Evolutionary conservation across 495 filamentous ascomycete species (phyloP), one percentile per base, ranked within the genome.

Genomic region (Aspergillus sclerotioniger): DNA sequence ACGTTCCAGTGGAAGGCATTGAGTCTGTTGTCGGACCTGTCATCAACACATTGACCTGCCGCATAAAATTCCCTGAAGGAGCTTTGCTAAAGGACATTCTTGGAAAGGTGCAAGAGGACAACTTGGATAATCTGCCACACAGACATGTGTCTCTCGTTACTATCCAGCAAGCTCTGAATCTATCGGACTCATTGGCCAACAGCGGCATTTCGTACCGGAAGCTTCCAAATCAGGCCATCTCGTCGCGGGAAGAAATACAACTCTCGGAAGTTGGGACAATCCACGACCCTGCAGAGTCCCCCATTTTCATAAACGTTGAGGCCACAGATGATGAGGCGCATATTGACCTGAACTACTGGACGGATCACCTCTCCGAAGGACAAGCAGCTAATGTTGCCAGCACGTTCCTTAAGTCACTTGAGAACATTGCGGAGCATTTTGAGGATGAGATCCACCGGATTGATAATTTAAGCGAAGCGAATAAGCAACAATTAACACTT

Each of bases 281-380:
- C 31, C 75, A 84, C 45, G 82, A 85, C 52, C 82, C 82, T 0
- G 81, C 82, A 5, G 82, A 85, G 64, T 82, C 82, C 59, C 72
- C 74, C 8, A 62, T 85, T 0, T 82, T 76, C 33, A 65, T 84
- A 53, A 84, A 84, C 57, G 73, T 85, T 21, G 82, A 84, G 55
- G 71, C 76, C 0, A 66, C 71, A 13, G 77, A 80, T 28, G 67
- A 72, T 3, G 65, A 70, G 4, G 79, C 75, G 8, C 63, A 65
- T 0, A 79, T 85, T 48, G 77, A 83, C 31, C 41, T 85, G 6
- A 82, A 83, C 55, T 83, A 82, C 65, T 85, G 82, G 82, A 83
- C 80, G 0, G 77, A 79, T 48, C 62, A 59, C 21, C 60, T 81
- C 8, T 81, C 77, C 0, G 71, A 75, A 56, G 64, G 63, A 3